Evolutionary conservation across 495 filamentous ascomycete genomes (phyloP).

Genomic region (Podospora didyma): DNA sequence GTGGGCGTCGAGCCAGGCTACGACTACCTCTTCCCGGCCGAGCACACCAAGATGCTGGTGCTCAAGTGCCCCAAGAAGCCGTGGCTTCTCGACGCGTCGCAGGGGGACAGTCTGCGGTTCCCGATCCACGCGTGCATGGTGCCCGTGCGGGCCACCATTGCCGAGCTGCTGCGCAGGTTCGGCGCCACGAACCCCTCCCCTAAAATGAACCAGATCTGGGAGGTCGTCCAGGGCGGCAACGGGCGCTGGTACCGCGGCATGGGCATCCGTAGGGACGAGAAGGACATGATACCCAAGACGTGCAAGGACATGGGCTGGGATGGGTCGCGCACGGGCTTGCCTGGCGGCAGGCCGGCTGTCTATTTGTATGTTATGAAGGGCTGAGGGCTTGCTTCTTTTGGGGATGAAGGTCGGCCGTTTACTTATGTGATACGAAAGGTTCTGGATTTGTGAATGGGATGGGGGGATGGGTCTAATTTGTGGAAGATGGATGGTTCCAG

Average conservation of each 20-base stretch:
- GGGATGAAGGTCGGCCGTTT: too few species aligned
- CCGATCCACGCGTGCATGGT: conserved; percentile 36
- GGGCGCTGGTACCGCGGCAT: conserved; percentile 37
- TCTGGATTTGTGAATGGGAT: too few species aligned
- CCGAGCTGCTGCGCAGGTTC: conserved; percentile 43
- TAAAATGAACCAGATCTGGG: conserved; percentile 38
- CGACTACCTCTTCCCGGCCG: conserved; percentile 47
- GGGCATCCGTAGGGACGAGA: conserved; percentile 25
- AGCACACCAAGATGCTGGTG: conserved; percentile 47
- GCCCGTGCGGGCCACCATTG: conserved; percentile 36
- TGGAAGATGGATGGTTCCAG: too few species aligned
- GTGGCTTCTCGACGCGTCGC: conserved; percentile 32
- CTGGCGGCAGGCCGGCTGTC: conserved; percentile 34
- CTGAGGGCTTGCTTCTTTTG: too few species aligned
- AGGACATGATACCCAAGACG: conserved; percentile 21
- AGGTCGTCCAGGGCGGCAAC: conserved; percentile 34
- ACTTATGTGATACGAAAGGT: not conserved
- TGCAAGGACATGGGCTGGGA: conserved; percentile 37
- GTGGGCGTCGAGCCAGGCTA: conserved; percentile 46
- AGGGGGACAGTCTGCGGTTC: conserved; percentile 14
- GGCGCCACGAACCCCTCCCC: conserved; percentile 39
- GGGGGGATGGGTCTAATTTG: too few species aligned
- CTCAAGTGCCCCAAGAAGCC: conserved; percentile 38
- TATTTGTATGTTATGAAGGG: conserved; percentile 39
- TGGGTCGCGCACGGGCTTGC: conserved; percentile 25